Evolutionary conservation across 2,329 filamentous ascomycete genomes (phyloP), one percentile per base, ranked within the genome.

Genomic region (Aspergillus piperis): DNA sequence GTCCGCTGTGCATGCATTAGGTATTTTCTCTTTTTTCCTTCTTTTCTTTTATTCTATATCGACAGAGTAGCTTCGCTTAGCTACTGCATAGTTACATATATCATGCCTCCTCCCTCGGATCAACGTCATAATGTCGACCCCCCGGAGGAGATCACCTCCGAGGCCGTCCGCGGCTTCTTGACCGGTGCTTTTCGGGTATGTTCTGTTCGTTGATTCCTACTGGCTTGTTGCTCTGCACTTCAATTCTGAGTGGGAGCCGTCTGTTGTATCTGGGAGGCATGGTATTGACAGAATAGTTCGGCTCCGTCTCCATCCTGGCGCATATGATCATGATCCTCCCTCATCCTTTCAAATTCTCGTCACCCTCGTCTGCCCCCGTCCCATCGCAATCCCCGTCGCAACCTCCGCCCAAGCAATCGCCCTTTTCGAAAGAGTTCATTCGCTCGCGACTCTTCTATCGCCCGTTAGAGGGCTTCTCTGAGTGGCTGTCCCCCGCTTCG

Each of bases 381-480:
- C 61, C 67, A 19, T 59, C 68, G 23, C 60, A 64, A 15, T 57
- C 64, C 11, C 68, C 59, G 54, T 60, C 66, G 32, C 63, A 62
- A n/a, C 27, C 62, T 15, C 58, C 61, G 27, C 59, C 57, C 19
- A 52, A 54, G 44, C 58, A 50, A 27, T 71, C 70, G 2, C 64
- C 62, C 1, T 72, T 75, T 53, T 75, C 71, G 30, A 68, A 69
- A 17, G 66, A 72, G 5, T 69, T 67, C 44, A 61, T 75, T 15
- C 71, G 70, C 27, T 71, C 73, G 10, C 69, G 67, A 27, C 61
- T 75, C 6, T 70, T 76, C 63, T 73, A 78, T 65, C 70, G 73
- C 27, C 77, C 79, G 2, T 66, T 83, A 5, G 80, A 82, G 57
- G 79, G 77, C 0, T 81, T 84, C 67, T 83, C 81, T 0, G 73